phyloP scores from a whole-genome alignment of 768 basidiomycete genomes.

The Panaeolus cyanescens region DNA sequence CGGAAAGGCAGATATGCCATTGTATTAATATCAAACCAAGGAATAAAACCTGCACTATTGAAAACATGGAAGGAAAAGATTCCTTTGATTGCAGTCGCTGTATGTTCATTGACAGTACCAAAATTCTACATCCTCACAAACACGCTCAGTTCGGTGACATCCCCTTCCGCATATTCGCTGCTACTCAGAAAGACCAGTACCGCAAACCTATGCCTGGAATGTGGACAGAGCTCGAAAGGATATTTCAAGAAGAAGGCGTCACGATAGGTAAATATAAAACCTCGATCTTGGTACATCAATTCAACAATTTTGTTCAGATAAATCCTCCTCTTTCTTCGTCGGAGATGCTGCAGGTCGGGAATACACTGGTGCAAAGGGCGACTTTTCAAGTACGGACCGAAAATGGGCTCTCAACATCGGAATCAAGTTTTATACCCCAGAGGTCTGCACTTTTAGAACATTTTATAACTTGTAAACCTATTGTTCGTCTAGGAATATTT shows the following conservation, averaged over 20 bases:
- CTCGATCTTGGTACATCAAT: neutral
- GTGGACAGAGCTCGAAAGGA: slow-evolving; percentile 70
- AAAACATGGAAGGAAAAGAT: slow-evolving; percentile 81
- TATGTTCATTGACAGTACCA: slow-evolving; percentile 30
- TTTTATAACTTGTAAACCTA: neutral
- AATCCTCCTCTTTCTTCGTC: slow-evolving; percentile 69
- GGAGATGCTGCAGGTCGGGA: slow-evolving; percentile 89
- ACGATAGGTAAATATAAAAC: slow-evolving; percentile 66
- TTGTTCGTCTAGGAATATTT: slow-evolving; percentile 72
- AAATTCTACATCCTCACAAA: neutral
- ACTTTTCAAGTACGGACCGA: slow-evolving; percentile 82
- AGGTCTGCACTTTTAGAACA: slow-evolving; percentile 47
- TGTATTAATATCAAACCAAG: slow-evolving; percentile 84
- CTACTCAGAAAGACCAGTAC: slow-evolving; percentile 70
- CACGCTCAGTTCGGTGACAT: slow-evolving; percentile 60
- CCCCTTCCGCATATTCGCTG: slow-evolving; percentile 81
- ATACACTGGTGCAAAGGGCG: slow-evolving; percentile 42
- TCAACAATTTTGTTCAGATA: slow-evolving; percentile 47
- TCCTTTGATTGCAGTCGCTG: slow-evolving; percentile 61
- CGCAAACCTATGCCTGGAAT: slow-evolving; percentile 90
- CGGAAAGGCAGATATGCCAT: slow-evolving; percentile 57
- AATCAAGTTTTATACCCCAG: slow-evolving; percentile 80
- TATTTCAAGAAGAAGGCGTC: slow-evolving; percentile 58
- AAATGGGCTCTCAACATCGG: slow-evolving; percentile 84
- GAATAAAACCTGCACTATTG: slow-evolving; percentile 45